Conservation (phyloP, 164 flowering plant genomes). For the Umbellularia californica region DNA sequence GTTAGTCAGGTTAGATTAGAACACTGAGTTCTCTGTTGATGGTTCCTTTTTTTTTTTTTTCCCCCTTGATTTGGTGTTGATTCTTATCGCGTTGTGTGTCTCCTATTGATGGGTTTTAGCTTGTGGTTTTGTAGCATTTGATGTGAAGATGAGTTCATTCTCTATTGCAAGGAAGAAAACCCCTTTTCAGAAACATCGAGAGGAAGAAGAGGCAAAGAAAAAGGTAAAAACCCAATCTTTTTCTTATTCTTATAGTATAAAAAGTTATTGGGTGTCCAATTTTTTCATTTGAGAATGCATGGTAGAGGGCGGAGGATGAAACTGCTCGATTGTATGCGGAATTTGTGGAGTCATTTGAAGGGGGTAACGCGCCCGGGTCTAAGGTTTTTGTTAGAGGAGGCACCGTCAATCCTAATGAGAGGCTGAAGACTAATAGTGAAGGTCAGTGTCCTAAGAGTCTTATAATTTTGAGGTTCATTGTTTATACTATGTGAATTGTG, state of each 20-base stretch:
- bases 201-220: slow-evolving; percentile 97
- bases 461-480: too few relatives aligned
- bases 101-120: not conserved
- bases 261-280: not conserved
- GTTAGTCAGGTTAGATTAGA: too few relatives aligned
- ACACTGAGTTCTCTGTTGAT: too few relatives aligned
- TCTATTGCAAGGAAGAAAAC: slow-evolving; percentile 86
- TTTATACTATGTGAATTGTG: too few relatives aligned
- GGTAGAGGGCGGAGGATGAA: slow-evolving; percentile 89
- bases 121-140: slow-evolving; percentile 13
- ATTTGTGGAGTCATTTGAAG: slow-evolving; percentile 93
- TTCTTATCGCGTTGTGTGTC: not conserved
- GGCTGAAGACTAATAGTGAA: slow-evolving; percentile 58
- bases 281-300: slow-evolving; percentile 1
- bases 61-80: not conserved
- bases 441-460: slow-evolving; percentile 44
- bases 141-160: slow-evolving; percentile 70
- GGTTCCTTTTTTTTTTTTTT: not conserved
- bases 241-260: not conserved
- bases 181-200: slow-evolving; percentile 94
- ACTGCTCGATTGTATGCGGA: slow-evolving; percentile 96
- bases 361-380: slow-evolving; percentile 68
- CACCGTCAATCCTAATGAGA: slow-evolving; percentile 81
- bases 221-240: slow-evolving; percentile 38
- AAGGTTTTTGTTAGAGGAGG: slow-evolving; percentile 98